Evolutionary conservation across 2,329 filamentous ascomycete species (phyloP).

Genomic region (Bipolaris sorokiniana): DNA sequence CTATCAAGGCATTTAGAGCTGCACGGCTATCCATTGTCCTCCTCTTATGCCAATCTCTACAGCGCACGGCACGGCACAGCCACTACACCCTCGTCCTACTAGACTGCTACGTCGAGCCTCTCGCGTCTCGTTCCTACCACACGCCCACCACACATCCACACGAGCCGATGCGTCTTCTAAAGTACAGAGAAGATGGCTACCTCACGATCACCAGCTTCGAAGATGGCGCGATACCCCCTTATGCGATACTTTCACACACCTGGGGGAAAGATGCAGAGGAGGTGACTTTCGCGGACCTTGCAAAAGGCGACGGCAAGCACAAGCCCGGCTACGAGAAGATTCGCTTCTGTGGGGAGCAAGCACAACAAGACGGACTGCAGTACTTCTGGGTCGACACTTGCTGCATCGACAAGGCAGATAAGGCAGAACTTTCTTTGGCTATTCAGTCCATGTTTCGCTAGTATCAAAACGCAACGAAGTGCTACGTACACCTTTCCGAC

Average conservation of each 20-base stretch:
- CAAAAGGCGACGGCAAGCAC: not conserved
- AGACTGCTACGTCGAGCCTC: slow-evolving; percentile 13
- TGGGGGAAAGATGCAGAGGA: slow-evolving; percentile 36
- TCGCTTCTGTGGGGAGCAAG: slow-evolving; percentile 5
- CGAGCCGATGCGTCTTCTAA: slow-evolving; percentile 20
- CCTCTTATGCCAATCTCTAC: not conserved
- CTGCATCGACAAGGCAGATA: slow-evolving; percentile 4
- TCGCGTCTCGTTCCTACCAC: slow-evolving; percentile 2
- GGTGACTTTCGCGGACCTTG: slow-evolving; percentile 31
- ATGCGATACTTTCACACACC: slow-evolving; percentile 37
- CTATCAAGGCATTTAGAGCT: not conserved
- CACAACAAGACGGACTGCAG: not conserved
- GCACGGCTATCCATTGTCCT: not conserved
- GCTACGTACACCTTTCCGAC: slow-evolving; percentile 1
- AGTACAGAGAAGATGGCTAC: slow-evolving; percentile 8
- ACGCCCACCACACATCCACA: slow-evolving; percentile 5
- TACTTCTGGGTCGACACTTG: slow-evolving; percentile 14
- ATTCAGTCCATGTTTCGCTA: slow-evolving; percentile 6
- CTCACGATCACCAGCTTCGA: slow-evolving; percentile 8
- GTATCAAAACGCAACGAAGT: not conserved
- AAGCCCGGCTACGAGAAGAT: slow-evolving; percentile 10
- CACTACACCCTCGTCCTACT: not conserved
- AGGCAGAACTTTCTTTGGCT: not conserved
- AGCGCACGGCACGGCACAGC: not conserved
- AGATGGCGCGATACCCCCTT: slow-evolving; percentile 2